Percentiles rank a stretch among this genome's conserved stretches.
These are phyloP conservation scores for Ophiostoma piceae DNA, from an alignment of 2,329 filamentous ascomycete species.

Conservation along the genomic window DNA sequence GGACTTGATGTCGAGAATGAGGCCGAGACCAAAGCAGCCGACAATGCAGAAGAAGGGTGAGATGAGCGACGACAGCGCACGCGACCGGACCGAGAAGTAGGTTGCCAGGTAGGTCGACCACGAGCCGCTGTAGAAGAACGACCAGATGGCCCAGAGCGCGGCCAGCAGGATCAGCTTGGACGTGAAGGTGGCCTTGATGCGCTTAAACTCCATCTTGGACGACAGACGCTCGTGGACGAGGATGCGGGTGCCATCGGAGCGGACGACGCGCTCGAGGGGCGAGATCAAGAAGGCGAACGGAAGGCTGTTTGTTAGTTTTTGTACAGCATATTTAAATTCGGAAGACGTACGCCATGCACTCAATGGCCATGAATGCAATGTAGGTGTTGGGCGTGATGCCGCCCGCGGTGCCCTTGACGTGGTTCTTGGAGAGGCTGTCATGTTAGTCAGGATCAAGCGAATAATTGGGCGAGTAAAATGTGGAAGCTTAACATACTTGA, in stretches of 20 bases:
- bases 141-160: not conserved
- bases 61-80: not conserved
- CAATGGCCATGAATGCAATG: not conserved
- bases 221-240: not conserved
- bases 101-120: slow-evolving; percentile 3
- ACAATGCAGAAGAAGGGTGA: slow-evolving; percentile 9
- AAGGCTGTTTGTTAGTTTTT: not conserved
- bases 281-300: slow-evolving; percentile 1
- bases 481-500: not conserved
- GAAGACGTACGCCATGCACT: not conserved
- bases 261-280: not conserved
- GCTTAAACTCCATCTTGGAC: slow-evolving; percentile 6
- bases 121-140: not conserved
- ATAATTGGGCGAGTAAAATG: not conserved
- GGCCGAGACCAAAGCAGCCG: not conserved
- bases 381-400: slow-evolving; percentile 1
- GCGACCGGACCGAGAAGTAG: not conserved
- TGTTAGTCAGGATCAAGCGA: not conserved
- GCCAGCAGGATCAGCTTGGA: not conserved
- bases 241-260: not conserved
- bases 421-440: not conserved
- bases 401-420: not conserved
- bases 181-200: not conserved
- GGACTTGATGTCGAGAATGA: not conserved
- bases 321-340: not conserved